Evolutionary conservation across 148 eudicot genomes (phyloP).

Genomic region (Camellia lanceoleosa): DNA sequence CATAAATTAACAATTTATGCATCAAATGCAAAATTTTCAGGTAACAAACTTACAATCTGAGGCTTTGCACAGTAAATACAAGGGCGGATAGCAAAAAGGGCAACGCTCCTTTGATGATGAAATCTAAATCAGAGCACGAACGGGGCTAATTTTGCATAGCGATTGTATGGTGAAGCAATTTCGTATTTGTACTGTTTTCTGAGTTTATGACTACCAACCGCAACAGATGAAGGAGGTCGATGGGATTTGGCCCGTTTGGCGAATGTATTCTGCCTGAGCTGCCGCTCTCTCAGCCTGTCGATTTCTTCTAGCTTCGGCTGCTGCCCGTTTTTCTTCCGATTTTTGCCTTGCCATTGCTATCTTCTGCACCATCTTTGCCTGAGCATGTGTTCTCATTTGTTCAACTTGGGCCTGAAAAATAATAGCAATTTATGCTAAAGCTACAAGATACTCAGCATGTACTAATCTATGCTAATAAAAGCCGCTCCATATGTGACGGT

Average conservation of each 20-base stretch:
- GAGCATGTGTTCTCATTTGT: constrained; percentile 71
- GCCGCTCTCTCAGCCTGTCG: constrained; percentile 63
- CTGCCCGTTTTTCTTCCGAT: constrained; percentile 74
- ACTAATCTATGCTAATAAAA: no score
- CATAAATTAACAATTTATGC: no score
- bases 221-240: constrained; percentile 60
- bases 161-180: constrained; percentile 3
- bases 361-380: constrained; percentile 86
- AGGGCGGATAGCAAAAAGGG: constrained; percentile 10
- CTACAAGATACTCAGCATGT: no score
- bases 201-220: constrained; percentile 49
- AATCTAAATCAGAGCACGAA: constrained; percentile 5
- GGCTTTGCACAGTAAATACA: constrained; percentile 5
- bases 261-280: constrained; percentile 69
- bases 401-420: constrained; percentile 77
- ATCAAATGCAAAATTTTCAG: no score
- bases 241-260: constrained; percentile 79
- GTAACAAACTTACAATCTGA: no score
- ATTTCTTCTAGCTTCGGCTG: constrained; percentile 67
- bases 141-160: background rate
- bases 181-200: background rate
- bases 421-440: no score
- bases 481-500: no score
- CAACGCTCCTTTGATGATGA: constrained; percentile 4
- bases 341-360: constrained; percentile 66